Percentiles rank a stretch among this genome's conserved stretches.
These are phyloP conservation scores for Zygosaccharomyces lentus DNA, from an alignment of 805 yeast species.

Conservation along the genomic window DNA sequence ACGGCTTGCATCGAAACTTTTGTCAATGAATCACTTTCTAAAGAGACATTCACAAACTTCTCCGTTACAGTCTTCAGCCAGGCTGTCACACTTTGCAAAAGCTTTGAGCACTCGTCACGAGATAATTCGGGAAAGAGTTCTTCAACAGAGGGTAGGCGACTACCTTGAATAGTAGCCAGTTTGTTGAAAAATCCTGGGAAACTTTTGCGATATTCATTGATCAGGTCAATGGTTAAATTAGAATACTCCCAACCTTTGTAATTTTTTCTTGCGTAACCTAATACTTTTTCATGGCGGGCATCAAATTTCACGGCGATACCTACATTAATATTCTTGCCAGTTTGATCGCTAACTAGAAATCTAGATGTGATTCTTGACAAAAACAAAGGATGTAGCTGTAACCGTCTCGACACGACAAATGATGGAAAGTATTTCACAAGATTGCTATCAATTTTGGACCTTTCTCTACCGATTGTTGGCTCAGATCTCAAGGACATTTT, in stretches of 20 bases:
- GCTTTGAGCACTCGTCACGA: slow-evolving; percentile 25
- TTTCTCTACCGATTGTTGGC: slow-evolving; percentile 59
- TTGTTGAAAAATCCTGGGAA: slow-evolving; percentile 60
- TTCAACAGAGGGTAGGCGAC: slow-evolving; percentile 28
- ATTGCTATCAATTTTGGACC: slow-evolving; percentile 54
- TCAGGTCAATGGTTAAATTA: slow-evolving; percentile 61
- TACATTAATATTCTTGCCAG: slow-evolving; percentile 54
- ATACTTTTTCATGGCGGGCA: slow-evolving; percentile 69
- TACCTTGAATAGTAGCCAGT: slow-evolving; percentile 30
- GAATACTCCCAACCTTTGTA: slow-evolving; percentile 80
- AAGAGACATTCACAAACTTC: slow-evolving; percentile 57
- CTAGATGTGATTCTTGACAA: slow-evolving; percentile 76
- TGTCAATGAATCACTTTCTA: slow-evolving; percentile 76
- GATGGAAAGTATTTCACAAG: slow-evolving; percentile 61
- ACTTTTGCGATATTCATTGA: slow-evolving; percentile 53
- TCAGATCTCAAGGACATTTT: slow-evolving; percentile 47
- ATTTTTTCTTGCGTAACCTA: slow-evolving; percentile 74
- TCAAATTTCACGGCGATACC: slow-evolving; percentile 87
- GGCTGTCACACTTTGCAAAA: slow-evolving; percentile 29
- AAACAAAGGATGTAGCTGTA: slow-evolving; percentile 58
- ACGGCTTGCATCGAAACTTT: slow-evolving; percentile 59
- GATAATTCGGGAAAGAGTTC: slow-evolving; percentile 38
- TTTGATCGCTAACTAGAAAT: slow-evolving; percentile 53
- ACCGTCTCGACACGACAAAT: slow-evolving; percentile 53
- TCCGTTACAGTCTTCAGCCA: slow-evolving; percentile 51